Conservation (phyloP, 192 early-diverging fungal genomes). For the Coemansia sp. region DNA sequence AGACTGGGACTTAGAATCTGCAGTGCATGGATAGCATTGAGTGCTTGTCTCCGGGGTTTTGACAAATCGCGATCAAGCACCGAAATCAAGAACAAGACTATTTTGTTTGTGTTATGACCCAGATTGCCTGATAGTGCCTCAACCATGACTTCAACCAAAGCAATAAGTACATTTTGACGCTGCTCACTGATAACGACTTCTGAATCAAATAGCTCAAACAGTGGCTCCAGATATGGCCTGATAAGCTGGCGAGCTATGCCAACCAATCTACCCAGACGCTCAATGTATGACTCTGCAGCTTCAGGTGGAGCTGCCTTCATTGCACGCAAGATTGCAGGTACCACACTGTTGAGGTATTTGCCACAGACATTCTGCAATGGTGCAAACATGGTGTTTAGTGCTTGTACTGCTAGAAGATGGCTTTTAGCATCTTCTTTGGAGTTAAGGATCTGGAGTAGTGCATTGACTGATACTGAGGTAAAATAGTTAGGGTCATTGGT, state of each 20-base stretch:
- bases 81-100: slow-evolving; percentile 81
- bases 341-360: slow-evolving; percentile 56
- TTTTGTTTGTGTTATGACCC: slow-evolving; percentile 74
- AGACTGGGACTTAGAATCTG: slow-evolving; percentile 81
- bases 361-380: slow-evolving; percentile 52
- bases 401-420: slow-evolving; percentile 85
- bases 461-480: slow-evolving; percentile 83
- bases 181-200: slow-evolving; percentile 68
- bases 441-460: slow-evolving; percentile 83
- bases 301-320: slow-evolving; percentile 77
- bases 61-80: slow-evolving; percentile 80
- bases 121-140: slow-evolving; percentile 85
- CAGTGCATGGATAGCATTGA: slow-evolving; percentile 75
- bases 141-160: slow-evolving; percentile 83
- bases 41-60: slow-evolving; percentile 64
- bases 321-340: slow-evolving; percentile 84
- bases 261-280: slow-evolving; percentile 79
- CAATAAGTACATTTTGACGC: slow-evolving; percentile 69
- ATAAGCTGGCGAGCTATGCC: slow-evolving; percentile 85
- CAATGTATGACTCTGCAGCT: slow-evolving; percentile 90
- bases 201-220: slow-evolving; percentile 80
- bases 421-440: slow-evolving; percentile 78
- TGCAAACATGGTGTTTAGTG: slow-evolving; percentile 92
- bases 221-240: slow-evolving; percentile 77
- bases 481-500: slow-evolving; percentile 74